Conservation (phyloP, 306 rosid genomes). For the Cicer yamashitae region DNA sequence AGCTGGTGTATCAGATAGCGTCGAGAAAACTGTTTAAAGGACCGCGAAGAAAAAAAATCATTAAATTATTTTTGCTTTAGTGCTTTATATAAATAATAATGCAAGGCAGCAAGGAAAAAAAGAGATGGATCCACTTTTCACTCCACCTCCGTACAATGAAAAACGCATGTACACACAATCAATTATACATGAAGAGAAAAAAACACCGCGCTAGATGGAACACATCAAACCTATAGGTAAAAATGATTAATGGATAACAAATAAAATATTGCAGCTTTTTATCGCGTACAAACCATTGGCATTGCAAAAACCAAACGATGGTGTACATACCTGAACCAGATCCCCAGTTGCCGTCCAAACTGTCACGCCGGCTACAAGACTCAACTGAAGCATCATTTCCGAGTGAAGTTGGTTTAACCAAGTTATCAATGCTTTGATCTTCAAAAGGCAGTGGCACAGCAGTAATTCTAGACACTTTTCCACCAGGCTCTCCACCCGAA, state of each 20-base stretch:
- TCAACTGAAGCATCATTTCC: constrained; percentile 65
- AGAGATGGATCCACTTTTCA: constrained; percentile 1
- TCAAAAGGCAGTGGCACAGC: constrained; percentile 50
- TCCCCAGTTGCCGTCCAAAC: constrained; percentile 89
- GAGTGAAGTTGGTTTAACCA: constrained; percentile 47
- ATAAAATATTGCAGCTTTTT: too few relatives aligned
- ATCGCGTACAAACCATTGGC: too few relatives aligned
- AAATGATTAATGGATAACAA: background rate
- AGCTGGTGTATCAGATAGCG: constrained; percentile 69
- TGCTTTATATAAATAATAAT: constrained; percentile 17
- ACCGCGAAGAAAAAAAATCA: constrained; percentile 25
- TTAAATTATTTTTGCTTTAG: background rate
- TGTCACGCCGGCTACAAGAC: constrained; percentile 70
- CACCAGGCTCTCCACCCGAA: background rate
- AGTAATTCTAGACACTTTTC: constrained; percentile 44
- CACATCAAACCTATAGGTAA: too few relatives aligned
- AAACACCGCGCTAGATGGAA: too few relatives aligned
- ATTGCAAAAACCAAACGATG: background rate
- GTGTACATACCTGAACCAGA: constrained; percentile 78
- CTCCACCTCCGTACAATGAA: constrained; percentile 8
- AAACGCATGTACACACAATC: background rate
- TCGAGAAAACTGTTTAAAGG: constrained; percentile 69
- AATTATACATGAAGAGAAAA: background rate
- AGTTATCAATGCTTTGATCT: constrained; percentile 48
- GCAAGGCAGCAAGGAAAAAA: constrained; percentile 17